Percentiles rank a stretch among this genome's conserved stretches.
Evolutionary conservation across 1,284 basidiomycete genomes (phyloP).

Genomic region (Puccinia triticina): DNA sequence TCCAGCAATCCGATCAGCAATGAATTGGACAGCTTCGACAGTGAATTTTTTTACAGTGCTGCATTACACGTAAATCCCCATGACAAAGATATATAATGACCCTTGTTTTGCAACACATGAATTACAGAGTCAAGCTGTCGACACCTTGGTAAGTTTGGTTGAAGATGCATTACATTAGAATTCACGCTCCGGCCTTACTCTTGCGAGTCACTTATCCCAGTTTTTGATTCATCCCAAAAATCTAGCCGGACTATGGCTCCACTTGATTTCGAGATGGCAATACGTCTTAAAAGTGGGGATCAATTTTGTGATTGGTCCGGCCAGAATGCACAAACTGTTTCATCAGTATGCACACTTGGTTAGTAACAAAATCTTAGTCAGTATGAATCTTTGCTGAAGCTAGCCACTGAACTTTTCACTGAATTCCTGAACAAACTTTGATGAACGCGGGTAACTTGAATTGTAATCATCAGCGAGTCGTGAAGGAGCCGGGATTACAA

Average conservation of each 20-base stretch:
- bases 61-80: not conserved
- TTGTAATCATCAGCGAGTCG: not conserved
- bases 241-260: not conserved
- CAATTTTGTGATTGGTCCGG: constrained; percentile 8
- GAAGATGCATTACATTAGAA: not conserved
- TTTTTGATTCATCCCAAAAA: not conserved
- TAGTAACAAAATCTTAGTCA: not conserved
- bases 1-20: constrained; percentile 10
- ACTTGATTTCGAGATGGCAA: not conserved
- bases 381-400: not conserved
- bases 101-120: not conserved
- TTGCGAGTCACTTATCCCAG: not conserved
- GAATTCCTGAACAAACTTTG: not conserved
- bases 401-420: not conserved
- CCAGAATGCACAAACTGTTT: constrained; percentile 12
- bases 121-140: constrained; percentile 17
- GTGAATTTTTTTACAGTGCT: not conserved
- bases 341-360: constrained; percentile 22
- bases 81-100: not conserved
- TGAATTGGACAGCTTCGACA: constrained; percentile 5
- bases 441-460: not conserved
- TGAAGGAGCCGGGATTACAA: constrained; percentile 20
- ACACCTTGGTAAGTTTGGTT: constrained; percentile 11
- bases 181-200: not conserved
- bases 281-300: constrained; percentile 1